Percentiles rank a stretch among this genome's conserved stretches.
Evolutionary conservation across 2,329 filamentous ascomycete species (phyloP).

Genomic region (Cladosporium sp.): DNA sequence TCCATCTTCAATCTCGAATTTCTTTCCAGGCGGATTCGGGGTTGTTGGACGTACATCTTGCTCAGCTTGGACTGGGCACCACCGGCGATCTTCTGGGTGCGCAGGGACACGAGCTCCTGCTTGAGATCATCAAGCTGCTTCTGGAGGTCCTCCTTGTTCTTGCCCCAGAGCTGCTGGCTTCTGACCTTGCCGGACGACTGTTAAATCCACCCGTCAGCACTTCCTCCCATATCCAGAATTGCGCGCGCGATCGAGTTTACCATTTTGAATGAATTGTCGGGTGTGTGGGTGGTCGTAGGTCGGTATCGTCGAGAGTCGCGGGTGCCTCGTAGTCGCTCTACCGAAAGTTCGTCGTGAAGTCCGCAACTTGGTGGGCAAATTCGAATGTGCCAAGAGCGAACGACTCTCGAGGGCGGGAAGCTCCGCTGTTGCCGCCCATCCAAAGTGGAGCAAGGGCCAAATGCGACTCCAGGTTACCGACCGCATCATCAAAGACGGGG

Average conservation of each 20-base stretch:
- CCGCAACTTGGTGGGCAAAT: not conserved
- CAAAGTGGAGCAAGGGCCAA: not conserved
- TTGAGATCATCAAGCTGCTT: slow-evolving; percentile 95
- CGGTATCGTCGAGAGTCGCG: slow-evolving; percentile 19
- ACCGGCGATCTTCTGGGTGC: slow-evolving; percentile 95
- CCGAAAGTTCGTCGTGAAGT: slow-evolving; percentile 13
- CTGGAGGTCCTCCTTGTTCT: slow-evolving; percentile 97
- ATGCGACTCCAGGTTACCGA: slow-evolving; percentile 2
- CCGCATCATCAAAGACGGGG: slow-evolving; percentile 18
- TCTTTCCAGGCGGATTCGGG: slow-evolving; percentile 5
- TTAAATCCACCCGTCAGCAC: slow-evolving; percentile 27
- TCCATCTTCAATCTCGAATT: slow-evolving; percentile 9
- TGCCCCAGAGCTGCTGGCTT: slow-evolving; percentile 94
- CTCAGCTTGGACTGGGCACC: slow-evolving; percentile 94
- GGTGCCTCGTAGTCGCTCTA: slow-evolving; percentile 20
- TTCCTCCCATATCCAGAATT: slow-evolving; percentile 19
- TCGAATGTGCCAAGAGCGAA: slow-evolving; percentile 1
- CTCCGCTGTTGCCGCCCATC: not conserved
- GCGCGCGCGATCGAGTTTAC: slow-evolving; percentile 25
- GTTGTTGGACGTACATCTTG: slow-evolving; percentile 73
- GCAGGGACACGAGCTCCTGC: slow-evolving; percentile 91
- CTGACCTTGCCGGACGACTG: slow-evolving; percentile 78
- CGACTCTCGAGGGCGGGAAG: not conserved
- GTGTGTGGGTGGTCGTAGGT: slow-evolving; percentile 17
- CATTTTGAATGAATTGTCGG: slow-evolving; percentile 30